Evolutionary conservation across 2,329 filamentous ascomycete genomes (phyloP).

Genomic region (Fusarium sp.): DNA sequence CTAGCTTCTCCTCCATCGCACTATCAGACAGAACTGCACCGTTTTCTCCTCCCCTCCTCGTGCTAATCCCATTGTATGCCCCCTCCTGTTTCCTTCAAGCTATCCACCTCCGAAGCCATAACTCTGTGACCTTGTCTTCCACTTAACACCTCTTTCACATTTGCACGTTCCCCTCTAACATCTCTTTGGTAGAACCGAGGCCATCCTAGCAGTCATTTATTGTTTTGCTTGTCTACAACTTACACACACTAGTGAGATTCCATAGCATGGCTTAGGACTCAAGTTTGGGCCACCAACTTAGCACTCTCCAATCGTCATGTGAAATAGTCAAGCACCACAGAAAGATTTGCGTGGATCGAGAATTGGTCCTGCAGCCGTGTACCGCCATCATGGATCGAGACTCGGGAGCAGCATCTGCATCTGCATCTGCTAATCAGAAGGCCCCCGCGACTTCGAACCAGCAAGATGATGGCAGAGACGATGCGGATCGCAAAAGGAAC

Average conservation of each 20-base stretch:
- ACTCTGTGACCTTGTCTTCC: slow-evolving; percentile 10
- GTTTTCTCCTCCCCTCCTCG: slow-evolving; percentile 1
- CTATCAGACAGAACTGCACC: slow-evolving; percentile 15
- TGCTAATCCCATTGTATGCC: slow-evolving; percentile 13
- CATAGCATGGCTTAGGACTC: slow-evolving; percentile 21
- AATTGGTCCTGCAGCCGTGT: slow-evolving; percentile 8
- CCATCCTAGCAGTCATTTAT: slow-evolving; percentile 4
- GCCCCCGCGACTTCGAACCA: slow-evolving; percentile 49
- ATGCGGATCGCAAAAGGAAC: slow-evolving; percentile 59
- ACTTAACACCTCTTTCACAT: slow-evolving; percentile 8
- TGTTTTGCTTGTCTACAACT: slow-evolving; percentile 5
- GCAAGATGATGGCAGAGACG: slow-evolving; percentile 54
- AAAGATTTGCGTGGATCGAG: slow-evolving; percentile 26
- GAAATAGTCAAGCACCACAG: slow-evolving; percentile 20
- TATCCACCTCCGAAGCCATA: slow-evolving; percentile 2
- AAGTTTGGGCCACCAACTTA: slow-evolving; percentile 9
- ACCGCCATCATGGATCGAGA: slow-evolving; percentile 38
- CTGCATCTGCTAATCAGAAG: slow-evolving; percentile 27
- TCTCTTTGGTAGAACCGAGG: slow-evolving; percentile 12
- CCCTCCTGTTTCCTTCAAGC: slow-evolving; percentile 13
- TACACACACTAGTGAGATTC: slow-evolving; percentile 16
- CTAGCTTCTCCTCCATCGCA: slow-evolving; percentile 9
- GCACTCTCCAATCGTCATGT: slow-evolving; percentile 37
- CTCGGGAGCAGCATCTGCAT: slow-evolving; percentile 18
- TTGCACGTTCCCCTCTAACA: slow-evolving; percentile 12